A percentile compares a stretch with the other conserved stretches of the same genome.
phyloP scores from a whole-genome alignment of 768 basidiomycete species.

The Lactifluus piperatus region DNA sequence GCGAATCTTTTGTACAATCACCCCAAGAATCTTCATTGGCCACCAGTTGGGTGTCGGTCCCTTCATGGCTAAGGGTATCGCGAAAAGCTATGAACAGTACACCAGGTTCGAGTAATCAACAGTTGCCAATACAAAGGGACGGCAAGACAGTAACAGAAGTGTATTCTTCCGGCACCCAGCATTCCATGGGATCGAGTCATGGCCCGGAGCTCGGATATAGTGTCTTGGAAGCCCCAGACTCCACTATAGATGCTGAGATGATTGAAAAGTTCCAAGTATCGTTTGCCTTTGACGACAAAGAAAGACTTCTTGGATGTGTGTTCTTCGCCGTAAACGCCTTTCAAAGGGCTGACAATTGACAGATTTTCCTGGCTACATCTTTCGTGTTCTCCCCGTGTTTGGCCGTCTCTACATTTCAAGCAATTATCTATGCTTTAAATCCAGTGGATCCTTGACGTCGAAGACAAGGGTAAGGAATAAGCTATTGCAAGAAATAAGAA shows the following conservation, averaged over 20 bases:
- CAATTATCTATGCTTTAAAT: conserved; percentile 92
- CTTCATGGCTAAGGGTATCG: conserved; percentile 18
- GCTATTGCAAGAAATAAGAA: neutral
- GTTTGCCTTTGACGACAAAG: conserved; percentile 87
- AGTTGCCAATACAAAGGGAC: neutral
- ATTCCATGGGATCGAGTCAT: conserved; percentile 19
- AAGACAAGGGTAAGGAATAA: conserved; percentile 64
- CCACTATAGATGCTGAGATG: conserved; percentile 49
- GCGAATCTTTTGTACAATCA: neutral
- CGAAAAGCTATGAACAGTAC: conserved; percentile 4
- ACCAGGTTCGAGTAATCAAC: neutral
- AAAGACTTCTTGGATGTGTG: conserved; percentile 83
- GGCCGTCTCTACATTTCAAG: conserved; percentile 88
- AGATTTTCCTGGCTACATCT: conserved; percentile 92
- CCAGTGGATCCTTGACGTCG: conserved; percentile 65
- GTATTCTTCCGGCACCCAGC: conserved; percentile 31
- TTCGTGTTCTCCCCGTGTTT: conserved; percentile 79
- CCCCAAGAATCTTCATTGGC: conserved; percentile 13
- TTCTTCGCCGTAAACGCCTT: neutral
- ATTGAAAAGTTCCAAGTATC: conserved; percentile 67
- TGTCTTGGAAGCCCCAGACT: conserved; percentile 67
- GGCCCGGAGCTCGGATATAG: conserved; percentile 44
- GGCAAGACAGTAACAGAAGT: conserved; percentile 17
- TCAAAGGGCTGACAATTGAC: conserved; percentile 12
- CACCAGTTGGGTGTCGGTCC: conserved; percentile 20